These are phyloP conservation scores for Tetrahymena borealis DNA, from an alignment of 73 alveolate species.

Conservation along the genomic window DNA sequence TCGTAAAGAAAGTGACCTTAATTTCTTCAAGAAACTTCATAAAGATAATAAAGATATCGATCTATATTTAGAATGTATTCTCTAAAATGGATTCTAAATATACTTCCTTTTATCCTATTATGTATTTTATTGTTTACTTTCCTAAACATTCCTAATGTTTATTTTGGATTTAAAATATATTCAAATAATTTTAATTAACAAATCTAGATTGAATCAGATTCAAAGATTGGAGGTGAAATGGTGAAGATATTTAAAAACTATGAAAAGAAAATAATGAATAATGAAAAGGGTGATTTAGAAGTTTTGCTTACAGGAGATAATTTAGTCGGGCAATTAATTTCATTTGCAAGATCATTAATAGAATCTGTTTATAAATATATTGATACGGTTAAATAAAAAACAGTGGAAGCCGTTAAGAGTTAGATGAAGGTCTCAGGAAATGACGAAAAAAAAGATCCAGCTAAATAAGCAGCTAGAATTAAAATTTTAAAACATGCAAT, in stretches of 20 bases:
- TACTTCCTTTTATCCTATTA: slow-evolving; percentile 30
- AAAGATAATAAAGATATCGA: background rate
- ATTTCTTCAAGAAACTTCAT: background rate
- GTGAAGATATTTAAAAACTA: background rate
- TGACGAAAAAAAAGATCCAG: slow-evolving; percentile 1
- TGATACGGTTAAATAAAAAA: slow-evolving; percentile 13
- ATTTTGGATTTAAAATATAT: background rate
- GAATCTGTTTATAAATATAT: background rate
- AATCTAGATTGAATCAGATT: slow-evolving; percentile 22
- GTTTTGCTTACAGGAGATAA: background rate
- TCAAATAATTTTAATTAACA: background rate
- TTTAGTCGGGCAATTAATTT: background rate
- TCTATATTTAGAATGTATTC: slow-evolving; percentile 7
- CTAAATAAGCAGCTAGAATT: slow-evolving; percentile 3
- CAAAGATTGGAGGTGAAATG: slow-evolving; percentile 16
- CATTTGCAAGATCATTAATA: slow-evolving; percentile 3
- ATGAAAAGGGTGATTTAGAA: background rate
- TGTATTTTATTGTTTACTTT: background rate
- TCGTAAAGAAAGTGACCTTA: background rate
- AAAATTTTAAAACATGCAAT: slow-evolving; percentile 6
- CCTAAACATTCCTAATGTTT: background rate
- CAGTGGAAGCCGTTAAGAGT: slow-evolving; percentile 3
- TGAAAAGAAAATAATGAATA: slow-evolving; percentile 10
- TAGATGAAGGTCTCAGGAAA: background rate
- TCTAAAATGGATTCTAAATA: slow-evolving; percentile 28